Evolutionary conservation across 257 asterid genomes (phyloP).

Genomic region (Nicotiana sylvestris): DNA sequence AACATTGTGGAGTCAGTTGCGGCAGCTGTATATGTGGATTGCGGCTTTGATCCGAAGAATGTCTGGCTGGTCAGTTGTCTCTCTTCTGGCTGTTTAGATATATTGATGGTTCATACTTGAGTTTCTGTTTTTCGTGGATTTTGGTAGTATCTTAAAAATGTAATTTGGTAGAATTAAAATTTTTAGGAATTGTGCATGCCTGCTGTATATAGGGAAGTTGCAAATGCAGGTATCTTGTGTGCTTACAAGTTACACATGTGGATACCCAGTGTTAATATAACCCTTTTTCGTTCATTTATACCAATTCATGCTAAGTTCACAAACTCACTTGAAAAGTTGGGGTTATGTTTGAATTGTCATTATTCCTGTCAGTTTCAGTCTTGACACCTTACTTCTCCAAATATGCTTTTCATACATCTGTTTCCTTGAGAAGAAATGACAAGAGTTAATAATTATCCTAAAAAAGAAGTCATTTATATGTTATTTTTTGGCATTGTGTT

Average conservation of each 20-base stretch:
- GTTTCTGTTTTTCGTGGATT: neutral
- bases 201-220: too few relatives aligned
- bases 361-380: neutral
- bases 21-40: slow-evolving; percentile 52
- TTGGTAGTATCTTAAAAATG: neutral
- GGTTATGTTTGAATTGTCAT: too few relatives aligned
- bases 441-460: neutral
- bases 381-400: neutral
- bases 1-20: slow-evolving; percentile 73
- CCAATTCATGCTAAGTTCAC: neutral
- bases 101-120: neutral
- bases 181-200: slow-evolving; percentile 1
- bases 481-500: neutral
- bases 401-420: neutral
- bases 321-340: neutral
- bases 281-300: neutral
- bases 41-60: slow-evolving; percentile 19
- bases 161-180: neutral
- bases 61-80: slow-evolving; percentile 29
- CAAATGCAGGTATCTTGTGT: too few relatives aligned
- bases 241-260: too few relatives aligned
- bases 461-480: neutral
- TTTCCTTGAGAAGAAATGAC: neutral
- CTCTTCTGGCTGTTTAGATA: neutral
- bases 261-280: neutral